Percentiles rank a stretch among this genome's conserved stretches.
These are phyloP conservation scores for Cytospora paraplurivora DNA, from an alignment of 2,329 filamentous ascomycete species.

Conservation along the genomic window DNA sequence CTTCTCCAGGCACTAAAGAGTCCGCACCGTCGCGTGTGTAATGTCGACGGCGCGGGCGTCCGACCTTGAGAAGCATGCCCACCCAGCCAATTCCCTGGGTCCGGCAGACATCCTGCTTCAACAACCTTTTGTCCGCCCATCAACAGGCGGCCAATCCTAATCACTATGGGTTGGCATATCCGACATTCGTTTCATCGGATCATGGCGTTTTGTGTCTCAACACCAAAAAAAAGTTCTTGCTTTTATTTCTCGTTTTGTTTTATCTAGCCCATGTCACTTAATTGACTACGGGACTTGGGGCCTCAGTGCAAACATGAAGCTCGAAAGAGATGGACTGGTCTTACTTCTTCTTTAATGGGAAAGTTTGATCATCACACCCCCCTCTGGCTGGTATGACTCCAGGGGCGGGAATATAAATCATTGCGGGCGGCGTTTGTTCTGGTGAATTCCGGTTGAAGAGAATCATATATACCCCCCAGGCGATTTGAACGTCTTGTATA, in stretches of 20 bases:
- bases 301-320: conserved; percentile 37
- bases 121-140: no score
- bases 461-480: conserved; percentile 44
- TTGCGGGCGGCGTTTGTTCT: conserved; percentile 45
- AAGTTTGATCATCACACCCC: conserved; percentile 12
- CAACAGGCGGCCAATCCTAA: no score
- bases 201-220: no score
- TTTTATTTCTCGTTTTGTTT: conserved; percentile 1
- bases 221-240: neutral
- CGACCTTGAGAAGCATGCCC: no score
- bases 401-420: conserved; percentile 26
- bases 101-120: no score
- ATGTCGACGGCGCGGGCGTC: no score
- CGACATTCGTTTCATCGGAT: no score
- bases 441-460: conserved; percentile 42
- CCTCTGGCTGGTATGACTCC: conserved; percentile 36
- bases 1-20: conserved; percentile 6
- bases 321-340: conserved; percentile 18
- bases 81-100: no score
- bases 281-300: conserved; percentile 30
- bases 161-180: no score
- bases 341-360: neutral
- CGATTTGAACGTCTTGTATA: conserved; percentile 7
- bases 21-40: neutral
- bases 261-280: neutral